phyloP scores from a whole-genome alignment of 78 protist genomes.

The Pigoraptor vietnamica region DNA sequence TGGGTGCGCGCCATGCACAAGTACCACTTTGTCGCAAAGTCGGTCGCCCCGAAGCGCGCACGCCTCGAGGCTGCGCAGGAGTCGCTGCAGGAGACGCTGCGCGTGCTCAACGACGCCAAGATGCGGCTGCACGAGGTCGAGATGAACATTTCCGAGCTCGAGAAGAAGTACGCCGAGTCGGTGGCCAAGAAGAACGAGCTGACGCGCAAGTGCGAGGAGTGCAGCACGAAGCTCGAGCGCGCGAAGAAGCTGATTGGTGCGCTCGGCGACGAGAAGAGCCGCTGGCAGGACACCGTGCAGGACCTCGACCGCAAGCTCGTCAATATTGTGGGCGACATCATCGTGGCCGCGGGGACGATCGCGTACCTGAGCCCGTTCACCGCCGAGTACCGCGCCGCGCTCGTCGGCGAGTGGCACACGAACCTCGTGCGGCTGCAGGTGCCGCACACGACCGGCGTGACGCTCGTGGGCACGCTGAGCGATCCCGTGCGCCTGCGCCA shows the following conservation, averaged over 20 bases:
- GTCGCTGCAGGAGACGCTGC: slow-evolving; percentile 32
- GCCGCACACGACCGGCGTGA: slow-evolving; percentile 9
- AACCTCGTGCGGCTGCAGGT: slow-evolving; percentile 14
- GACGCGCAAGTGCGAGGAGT: slow-evolving; percentile 28
- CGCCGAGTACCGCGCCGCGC: slow-evolving; percentile 31
- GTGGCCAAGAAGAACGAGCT: slow-evolving; percentile 48
- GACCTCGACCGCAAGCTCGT: not conserved
- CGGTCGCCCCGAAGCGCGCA: slow-evolving; percentile 75
- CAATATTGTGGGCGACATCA: slow-evolving; percentile 60
- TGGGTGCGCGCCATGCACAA: slow-evolving; percentile 81
- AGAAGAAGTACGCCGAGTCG: slow-evolving; percentile 28
- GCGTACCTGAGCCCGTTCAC: slow-evolving; percentile 85
- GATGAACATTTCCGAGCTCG: slow-evolving; percentile 44
- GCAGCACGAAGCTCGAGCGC: slow-evolving; percentile 45
- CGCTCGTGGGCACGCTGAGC: slow-evolving; percentile 29
- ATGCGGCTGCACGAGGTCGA: slow-evolving; percentile 40
- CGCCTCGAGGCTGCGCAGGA: slow-evolving; percentile 41
- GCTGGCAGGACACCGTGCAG: slow-evolving; percentile 57
- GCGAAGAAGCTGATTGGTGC: slow-evolving; percentile 66
- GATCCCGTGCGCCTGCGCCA: slow-evolving; percentile 58
- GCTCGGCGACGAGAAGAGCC: slow-evolving; percentile 70
- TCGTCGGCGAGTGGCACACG: slow-evolving; percentile 43
- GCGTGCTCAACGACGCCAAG: slow-evolving; percentile 32
- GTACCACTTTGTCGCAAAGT: slow-evolving; percentile 57
- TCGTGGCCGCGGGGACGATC: slow-evolving; percentile 60